Evolutionary conservation across 176 grass and related monocot genomes (phyloP).

Genomic region (Oryza meyeriana): DNA sequence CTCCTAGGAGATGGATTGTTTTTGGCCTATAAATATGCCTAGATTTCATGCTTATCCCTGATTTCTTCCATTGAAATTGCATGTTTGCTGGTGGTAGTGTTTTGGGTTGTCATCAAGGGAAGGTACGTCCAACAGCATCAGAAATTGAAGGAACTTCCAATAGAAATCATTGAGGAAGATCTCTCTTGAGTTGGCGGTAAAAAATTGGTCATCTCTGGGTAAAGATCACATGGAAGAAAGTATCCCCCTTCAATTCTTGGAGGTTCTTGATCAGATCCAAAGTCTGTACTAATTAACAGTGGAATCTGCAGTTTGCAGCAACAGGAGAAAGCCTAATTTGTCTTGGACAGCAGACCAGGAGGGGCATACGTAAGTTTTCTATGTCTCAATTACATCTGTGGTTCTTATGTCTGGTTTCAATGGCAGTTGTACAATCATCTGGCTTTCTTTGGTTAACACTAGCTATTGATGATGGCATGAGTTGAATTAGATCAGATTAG

Average conservation of each 20-base stretch:
- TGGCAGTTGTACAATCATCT: too few relatives aligned
- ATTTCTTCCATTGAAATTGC: not conserved
- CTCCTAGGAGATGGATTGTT: too few relatives aligned
- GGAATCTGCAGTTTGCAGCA: not conserved
- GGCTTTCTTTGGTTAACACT: not conserved
- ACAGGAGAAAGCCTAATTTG: not conserved
- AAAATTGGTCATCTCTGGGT: not conserved
- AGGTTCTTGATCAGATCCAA: slow-evolving; percentile 9
- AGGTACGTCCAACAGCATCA: not conserved
- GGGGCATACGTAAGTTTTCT: slow-evolving; percentile 17
- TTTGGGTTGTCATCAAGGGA: slow-evolving; percentile 8
- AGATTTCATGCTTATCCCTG: not conserved
- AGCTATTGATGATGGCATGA: too few relatives aligned
- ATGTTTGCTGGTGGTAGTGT: slow-evolving; percentile 7
- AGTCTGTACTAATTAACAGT: not conserved
- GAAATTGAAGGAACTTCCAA: not conserved
- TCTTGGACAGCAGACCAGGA: not conserved
- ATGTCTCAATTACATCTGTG: too few relatives aligned
- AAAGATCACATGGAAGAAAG: not conserved
- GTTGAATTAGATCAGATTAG: not conserved
- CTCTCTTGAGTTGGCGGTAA: too few relatives aligned
- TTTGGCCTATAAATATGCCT: slow-evolving; percentile 26
- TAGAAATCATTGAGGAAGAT: not conserved
- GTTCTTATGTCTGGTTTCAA: not conserved
- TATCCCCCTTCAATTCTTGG: not conserved